These are phyloP conservation scores for Pythium sp. DNA, from an alignment of 352 stramenopile species.

Conservation along the genomic window DNA sequence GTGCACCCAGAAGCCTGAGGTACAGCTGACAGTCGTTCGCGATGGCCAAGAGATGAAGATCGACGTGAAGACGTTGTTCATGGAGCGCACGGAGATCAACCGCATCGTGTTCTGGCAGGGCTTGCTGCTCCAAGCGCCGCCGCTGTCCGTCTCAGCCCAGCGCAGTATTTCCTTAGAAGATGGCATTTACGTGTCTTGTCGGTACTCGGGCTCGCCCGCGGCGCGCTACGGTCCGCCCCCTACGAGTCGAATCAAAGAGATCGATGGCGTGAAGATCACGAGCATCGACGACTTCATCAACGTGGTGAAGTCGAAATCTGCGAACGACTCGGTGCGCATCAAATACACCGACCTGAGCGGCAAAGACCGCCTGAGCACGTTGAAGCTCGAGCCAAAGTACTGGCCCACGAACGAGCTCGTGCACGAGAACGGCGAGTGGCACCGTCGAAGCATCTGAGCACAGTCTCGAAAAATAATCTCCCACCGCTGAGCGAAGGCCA, in stretches of 20 bases:
- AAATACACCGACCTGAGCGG: slow-evolving; percentile 88
- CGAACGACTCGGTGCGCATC: slow-evolving; percentile 80
- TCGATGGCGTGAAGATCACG: slow-evolving; percentile 84
- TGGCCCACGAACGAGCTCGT: slow-evolving; percentile 88
- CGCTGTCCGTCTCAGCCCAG: slow-evolving; percentile 83
- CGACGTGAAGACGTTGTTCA: slow-evolving; percentile 70
- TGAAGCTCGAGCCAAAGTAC: slow-evolving; percentile 90
- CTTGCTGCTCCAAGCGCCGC: slow-evolving; percentile 85
- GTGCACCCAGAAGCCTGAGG: slow-evolving; percentile 69
- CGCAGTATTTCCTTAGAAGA: slow-evolving; percentile 80
- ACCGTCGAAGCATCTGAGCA: slow-evolving; percentile 44
- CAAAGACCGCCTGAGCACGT: slow-evolving; percentile 82
- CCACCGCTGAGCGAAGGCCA: background rate
- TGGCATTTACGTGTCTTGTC: slow-evolving; percentile 84
- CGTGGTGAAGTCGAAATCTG: slow-evolving; percentile 63
- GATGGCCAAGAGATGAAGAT: slow-evolving; percentile 70
- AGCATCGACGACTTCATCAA: slow-evolving; percentile 88
- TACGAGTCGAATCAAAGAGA: slow-evolving; percentile 89
- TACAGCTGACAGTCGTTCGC: slow-evolving; percentile 84
- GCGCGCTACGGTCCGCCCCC: slow-evolving; percentile 86
- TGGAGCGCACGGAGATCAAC: slow-evolving; percentile 87
- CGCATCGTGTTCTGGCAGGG: slow-evolving; percentile 92
- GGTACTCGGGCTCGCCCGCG: slow-evolving; percentile 85
- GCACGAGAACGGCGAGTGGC: slow-evolving; percentile 76
- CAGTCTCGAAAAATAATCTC: background rate